Conservation (phyloP, 1,284 basidiomycete species). For the Pascua guehoae region DNA sequence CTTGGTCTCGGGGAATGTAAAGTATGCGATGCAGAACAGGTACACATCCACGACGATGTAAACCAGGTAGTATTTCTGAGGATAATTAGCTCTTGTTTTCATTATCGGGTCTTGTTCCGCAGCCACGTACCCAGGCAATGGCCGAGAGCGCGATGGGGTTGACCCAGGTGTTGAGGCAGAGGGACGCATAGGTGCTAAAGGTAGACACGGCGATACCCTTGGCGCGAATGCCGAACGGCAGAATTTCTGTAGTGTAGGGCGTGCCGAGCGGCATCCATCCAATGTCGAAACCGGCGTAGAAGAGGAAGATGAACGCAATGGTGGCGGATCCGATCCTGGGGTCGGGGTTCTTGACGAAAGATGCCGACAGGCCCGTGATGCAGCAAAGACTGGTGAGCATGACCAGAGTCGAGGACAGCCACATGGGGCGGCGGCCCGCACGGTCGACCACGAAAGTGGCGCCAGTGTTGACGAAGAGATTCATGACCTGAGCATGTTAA, state of each 20-base stretch:
- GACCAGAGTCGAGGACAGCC: slow-evolving; percentile 16
- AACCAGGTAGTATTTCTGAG: slow-evolving; percentile 27
- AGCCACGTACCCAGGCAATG: background rate
- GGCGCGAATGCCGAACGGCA: slow-evolving; percentile 64
- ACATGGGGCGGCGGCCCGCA: slow-evolving; percentile 16
- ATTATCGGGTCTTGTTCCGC: no score
- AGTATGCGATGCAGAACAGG: slow-evolving; percentile 25
- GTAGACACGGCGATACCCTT: slow-evolving; percentile 49
- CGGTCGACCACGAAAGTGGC: slow-evolving; percentile 6
- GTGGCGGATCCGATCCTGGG: slow-evolving; percentile 4
- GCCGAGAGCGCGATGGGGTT: slow-evolving; percentile 26
- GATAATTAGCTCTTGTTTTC: no score
- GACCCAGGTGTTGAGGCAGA: slow-evolving; percentile 21
- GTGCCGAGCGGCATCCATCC: slow-evolving; percentile 10
- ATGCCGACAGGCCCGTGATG: slow-evolving; percentile 7
- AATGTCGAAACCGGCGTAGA: slow-evolving; percentile 3
- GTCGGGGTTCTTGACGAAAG: slow-evolving; percentile 8
- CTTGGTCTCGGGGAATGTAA: slow-evolving; percentile 43
- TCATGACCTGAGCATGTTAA: background rate
- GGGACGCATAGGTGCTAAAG: slow-evolving; percentile 3
- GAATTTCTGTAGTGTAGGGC: slow-evolving; percentile 56
- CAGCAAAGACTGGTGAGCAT: slow-evolving; percentile 18
- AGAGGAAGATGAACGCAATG: slow-evolving; percentile 22
- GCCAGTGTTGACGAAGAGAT: slow-evolving; percentile 7
- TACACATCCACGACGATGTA: slow-evolving; percentile 19